Percentiles rank a stretch among this genome's conserved stretches.
phyloP scores from a whole-genome alignment of 2,329 filamentous ascomycete species.

The Epicoccum sorghinum region DNA sequence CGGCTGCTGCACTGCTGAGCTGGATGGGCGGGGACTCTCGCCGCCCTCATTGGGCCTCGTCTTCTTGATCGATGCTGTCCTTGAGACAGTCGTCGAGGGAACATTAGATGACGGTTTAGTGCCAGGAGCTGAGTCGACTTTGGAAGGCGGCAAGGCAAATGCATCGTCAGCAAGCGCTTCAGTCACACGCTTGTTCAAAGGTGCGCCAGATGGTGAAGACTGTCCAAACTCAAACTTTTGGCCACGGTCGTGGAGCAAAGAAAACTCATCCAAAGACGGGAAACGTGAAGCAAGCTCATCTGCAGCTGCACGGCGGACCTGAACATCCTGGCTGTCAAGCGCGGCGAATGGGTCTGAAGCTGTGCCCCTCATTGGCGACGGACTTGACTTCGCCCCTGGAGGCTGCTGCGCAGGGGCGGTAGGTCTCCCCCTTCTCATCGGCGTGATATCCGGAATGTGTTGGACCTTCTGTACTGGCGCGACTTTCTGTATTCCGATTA shows the following conservation, averaged over 20 bases:
- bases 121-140: slow-evolving; percentile 36
- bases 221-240: slow-evolving; percentile 80
- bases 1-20: slow-evolving; percentile 49
- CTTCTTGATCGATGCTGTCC: slow-evolving; percentile 42
- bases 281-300: slow-evolving; percentile 88
- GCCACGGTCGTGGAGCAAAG: slow-evolving; percentile 83
- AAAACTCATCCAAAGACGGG: slow-evolving; percentile 91
- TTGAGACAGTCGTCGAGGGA: slow-evolving; percentile 38
- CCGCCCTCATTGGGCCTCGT: slow-evolving; percentile 19
- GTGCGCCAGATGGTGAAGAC: slow-evolving; percentile 49
- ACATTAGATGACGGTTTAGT: slow-evolving; percentile 38
- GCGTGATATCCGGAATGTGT: slow-evolving; percentile 84
- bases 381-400: slow-evolving; percentile 60
- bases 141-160: slow-evolving; percentile 62
- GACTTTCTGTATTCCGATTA: slow-evolving; percentile 81
- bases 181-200: slow-evolving; percentile 69
- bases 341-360: slow-evolving; percentile 87
- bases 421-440: slow-evolving; percentile 89
- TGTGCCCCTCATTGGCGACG: slow-evolving; percentile 72
- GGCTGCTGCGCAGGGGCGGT: slow-evolving; percentile 56
- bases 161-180: slow-evolving; percentile 84
- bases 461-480: slow-evolving; percentile 74
- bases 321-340: slow-evolving; percentile 71
- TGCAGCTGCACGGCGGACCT: slow-evolving; percentile 56
- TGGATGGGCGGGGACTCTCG: slow-evolving; percentile 31